A percentile compares a stretch with the other conserved stretches of the same genome.
These are phyloP conservation scores for Candida silvicultrix DNA, from an alignment of 805 yeast genomes.

Conservation along the genomic window DNA sequence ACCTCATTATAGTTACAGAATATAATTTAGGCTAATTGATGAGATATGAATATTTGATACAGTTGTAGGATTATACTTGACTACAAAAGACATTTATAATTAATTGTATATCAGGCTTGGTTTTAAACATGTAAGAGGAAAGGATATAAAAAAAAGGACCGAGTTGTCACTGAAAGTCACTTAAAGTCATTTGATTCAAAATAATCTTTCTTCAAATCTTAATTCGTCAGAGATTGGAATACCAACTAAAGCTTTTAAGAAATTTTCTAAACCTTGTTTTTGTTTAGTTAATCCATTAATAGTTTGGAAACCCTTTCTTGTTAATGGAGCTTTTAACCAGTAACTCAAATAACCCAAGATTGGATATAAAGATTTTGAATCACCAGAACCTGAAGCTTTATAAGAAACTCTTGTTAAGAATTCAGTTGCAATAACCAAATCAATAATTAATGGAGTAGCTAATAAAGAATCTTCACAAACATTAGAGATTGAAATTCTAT, in stretches of 20 bases:
- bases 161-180: too few species aligned
- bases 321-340: slow-evolving; percentile 96
- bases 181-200: too few species aligned
- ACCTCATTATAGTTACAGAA: slow-evolving; percentile 31
- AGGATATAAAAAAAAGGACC: background rate
- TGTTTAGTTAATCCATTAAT: slow-evolving; percentile 94
- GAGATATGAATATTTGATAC: too few species aligned
- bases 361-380: slow-evolving; percentile 57
- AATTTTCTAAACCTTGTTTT: slow-evolving; percentile 86
- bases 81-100: too few species aligned
- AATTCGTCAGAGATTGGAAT: slow-evolving; percentile 86
- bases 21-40: too few species aligned
- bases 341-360: slow-evolving; percentile 83
- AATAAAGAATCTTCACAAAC: slow-evolving; percentile 94
- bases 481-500: slow-evolving; percentile 88
- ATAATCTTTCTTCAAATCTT: slow-evolving; percentile 87
- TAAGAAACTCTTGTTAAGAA: slow-evolving; percentile 82
- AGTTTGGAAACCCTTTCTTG: slow-evolving; percentile 85
- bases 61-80: too few species aligned
- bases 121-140: background rate
- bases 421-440: slow-evolving; percentile 84
- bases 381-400: slow-evolving; percentile 40
- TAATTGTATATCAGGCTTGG: too few species aligned
- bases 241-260: slow-evolving; percentile 84
- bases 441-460: slow-evolving; percentile 93